phyloP scores from a whole-genome alignment of 2,329 filamentous ascomycete species.

The Parasarocladium wereldwijsianum region DNA sequence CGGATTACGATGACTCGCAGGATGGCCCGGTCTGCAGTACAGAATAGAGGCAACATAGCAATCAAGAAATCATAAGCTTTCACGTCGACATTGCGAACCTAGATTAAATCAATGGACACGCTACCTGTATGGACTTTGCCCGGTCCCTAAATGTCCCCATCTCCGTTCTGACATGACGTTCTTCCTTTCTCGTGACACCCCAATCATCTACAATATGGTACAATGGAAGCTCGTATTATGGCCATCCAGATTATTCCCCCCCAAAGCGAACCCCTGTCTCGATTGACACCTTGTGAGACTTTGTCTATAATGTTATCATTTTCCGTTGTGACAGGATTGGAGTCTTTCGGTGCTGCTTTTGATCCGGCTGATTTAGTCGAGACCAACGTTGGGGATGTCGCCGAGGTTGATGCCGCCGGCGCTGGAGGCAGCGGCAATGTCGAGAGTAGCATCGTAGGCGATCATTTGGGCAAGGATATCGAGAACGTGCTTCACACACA shows the following conservation, averaged over 20 bases:
- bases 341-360: no score
- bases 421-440: slow-evolving; percentile 30
- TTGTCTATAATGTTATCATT: background rate
- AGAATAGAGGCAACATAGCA: background rate
- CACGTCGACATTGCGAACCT: background rate
- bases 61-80: background rate
- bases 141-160: slow-evolving; percentile 14
- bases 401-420: slow-evolving; percentile 26
- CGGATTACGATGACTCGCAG: slow-evolving; percentile 5
- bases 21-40: slow-evolving; percentile 2
- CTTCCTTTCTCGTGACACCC: slow-evolving; percentile 16
- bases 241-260: no score
- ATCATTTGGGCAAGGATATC: slow-evolving; percentile 98
- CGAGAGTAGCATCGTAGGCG: slow-evolving; percentile 66
- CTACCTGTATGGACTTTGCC: slow-evolving; percentile 17
- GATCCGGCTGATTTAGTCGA: slow-evolving; percentile 36
- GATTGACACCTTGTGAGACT: no score
- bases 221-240: no score
- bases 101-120: slow-evolving; percentile 10
- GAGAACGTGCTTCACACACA: slow-evolving; percentile 54
- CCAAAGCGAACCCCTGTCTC: no score
- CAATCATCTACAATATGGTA: slow-evolving; percentile 25
- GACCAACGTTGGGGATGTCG: slow-evolving; percentile 35
- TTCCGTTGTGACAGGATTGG: background rate
- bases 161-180: slow-evolving; percentile 28